Evolutionary conservation across 148 eudicot species (phyloP), one percentile per base, ranked within the genome.

Genomic region (Arctostaphylos glauca): DNA sequence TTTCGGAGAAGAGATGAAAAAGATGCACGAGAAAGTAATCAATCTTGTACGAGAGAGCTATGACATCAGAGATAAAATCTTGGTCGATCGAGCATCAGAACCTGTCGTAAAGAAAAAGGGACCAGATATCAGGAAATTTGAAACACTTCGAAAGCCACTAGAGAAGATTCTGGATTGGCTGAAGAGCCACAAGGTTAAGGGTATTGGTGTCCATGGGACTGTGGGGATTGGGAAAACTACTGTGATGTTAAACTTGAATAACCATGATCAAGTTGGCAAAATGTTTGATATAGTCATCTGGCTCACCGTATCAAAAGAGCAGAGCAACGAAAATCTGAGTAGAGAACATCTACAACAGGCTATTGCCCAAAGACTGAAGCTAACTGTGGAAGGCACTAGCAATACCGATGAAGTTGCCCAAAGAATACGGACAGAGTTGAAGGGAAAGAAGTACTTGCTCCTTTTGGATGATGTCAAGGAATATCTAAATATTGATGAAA

Each of bases 401-500:
- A 46, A 82, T 6, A 60, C 16, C 15, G 46, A 56, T 13, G 47
- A 25, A 46, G 59, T 62, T 75, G 74, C 73, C 6, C 4, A n/a
- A 48, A 50, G 16, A 75, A 82, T 82, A 82, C 46, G 3, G 4
- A 58, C 4, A 5, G 50, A 23, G 59, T 78, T 76, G 59, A 38
- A 49, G 3, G 52, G 9, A 0, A 68, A 48, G 49, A 82, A 50
- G 80, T 82, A 62, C 43, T 64, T 82, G 84, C 74, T 82, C 3
- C 81, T 77, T 47, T 52, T 77, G 54, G 85, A 83, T 83, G 85
- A 77, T 67, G 85, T 83, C 14, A 83, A 77, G n/a, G 68, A 67
- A 53, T 47, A 19, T 19, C 67, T 83, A n/a, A 68, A 75, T 43
- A 67, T 83, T 21, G 2, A 6, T 0, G 38, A n/a, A 23, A 38